Base-by-base conservation (phyloP, 805 yeast genomes). In the Kodamaea jinghongensis region DNA sequence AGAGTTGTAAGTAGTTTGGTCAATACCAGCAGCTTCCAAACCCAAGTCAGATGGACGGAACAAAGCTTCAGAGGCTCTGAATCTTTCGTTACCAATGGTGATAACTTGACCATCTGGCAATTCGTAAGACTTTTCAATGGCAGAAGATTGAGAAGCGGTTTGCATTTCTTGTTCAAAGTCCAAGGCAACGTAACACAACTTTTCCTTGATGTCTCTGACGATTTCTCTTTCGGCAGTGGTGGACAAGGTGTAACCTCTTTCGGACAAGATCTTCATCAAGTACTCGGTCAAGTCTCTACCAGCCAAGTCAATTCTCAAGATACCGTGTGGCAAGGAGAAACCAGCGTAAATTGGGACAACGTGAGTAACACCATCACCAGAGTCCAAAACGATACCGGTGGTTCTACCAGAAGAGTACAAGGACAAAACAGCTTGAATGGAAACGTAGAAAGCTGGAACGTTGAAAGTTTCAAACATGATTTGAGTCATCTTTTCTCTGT, bases 291-390 rank as follows among this genome's bases (percentile, higher is more conserved):
- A 82, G 73, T 93, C 99, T 82, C 99, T 89, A 80, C 99, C 99
- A 61, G 98, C 99, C 75, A 93, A 81, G 75, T 93, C 96, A 62
- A 93, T 84, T 85, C 99, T 89, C 79, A 86, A 81, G 68, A 93
- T 93, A 70, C 97, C 98, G 74, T 91, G 96, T 65, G 97, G 96
- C 68, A 93, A 80, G 47, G 98, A 86, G 96, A 90, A 93, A 79
- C 99, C 99, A 58, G 96, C 96, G 76, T 93, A 93, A 69, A 93
- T 91, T 74, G 99, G 99, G 54, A 93, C 99, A 74, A 91, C 96
- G 95, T 91, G 98, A 64, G 98, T 90, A 61, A 93, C 98, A 87
- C 99, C 99, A 70, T 91, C 99, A 83, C 99, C 99, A 53, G 97
- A 90, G 79, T 91, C 99, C 70, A 93, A 82, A 54, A 93, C 99